Conservation (phyloP, 345 rosid species). For the Salix exigua region DNA sequence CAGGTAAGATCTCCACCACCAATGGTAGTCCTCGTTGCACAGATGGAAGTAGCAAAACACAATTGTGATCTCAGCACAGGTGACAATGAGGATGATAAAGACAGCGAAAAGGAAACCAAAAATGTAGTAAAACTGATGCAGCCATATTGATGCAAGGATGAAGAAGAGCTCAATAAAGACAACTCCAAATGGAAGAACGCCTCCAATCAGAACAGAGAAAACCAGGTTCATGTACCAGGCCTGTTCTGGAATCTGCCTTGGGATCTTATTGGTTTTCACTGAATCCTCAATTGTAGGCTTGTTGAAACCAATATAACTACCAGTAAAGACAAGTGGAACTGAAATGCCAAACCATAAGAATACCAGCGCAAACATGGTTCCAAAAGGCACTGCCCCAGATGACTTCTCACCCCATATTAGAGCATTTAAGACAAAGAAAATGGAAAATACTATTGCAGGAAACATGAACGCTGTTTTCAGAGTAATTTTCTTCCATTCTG, state of each 20-base stretch:
- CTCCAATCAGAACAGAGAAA: conserved; percentile 83
- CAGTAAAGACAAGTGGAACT: conserved; percentile 74
- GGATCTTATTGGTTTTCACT: conserved; percentile 83
- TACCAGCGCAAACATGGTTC: conserved; percentile 87
- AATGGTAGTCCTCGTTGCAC: conserved; percentile 85
- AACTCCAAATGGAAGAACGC: conserved; percentile 91
- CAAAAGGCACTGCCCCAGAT: conserved; percentile 92
- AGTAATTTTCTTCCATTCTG: conserved; percentile 81
- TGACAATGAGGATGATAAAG: conserved; percentile 66
- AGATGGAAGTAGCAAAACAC: conserved; percentile 95
- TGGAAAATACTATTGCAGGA: conserved; percentile 56
- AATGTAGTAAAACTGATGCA: conserved; percentile 87
- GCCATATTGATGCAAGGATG: conserved; percentile 88
- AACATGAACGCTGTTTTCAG: conserved; percentile 72
- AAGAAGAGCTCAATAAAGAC: conserved; percentile 93
- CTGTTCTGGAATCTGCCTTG: conserved; percentile 76
- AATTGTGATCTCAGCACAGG: conserved; percentile 84
- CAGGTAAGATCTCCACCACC: conserved; percentile 99
- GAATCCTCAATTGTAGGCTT: conserved; percentile 77
- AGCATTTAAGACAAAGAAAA: conserved; percentile 77
- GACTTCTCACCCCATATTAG: conserved; percentile 92
- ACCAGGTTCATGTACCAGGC: conserved; percentile 85
- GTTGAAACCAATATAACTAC: conserved; percentile 67
- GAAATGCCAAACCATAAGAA: conserved; percentile 91
- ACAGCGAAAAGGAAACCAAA: conserved; percentile 89